A percentile compares a stretch with the other conserved stretches of the same genome.
Evolutionary conservation across 2,329 filamentous ascomycete species (phyloP).

Genomic region (Xylariaceae sp.): DNA sequence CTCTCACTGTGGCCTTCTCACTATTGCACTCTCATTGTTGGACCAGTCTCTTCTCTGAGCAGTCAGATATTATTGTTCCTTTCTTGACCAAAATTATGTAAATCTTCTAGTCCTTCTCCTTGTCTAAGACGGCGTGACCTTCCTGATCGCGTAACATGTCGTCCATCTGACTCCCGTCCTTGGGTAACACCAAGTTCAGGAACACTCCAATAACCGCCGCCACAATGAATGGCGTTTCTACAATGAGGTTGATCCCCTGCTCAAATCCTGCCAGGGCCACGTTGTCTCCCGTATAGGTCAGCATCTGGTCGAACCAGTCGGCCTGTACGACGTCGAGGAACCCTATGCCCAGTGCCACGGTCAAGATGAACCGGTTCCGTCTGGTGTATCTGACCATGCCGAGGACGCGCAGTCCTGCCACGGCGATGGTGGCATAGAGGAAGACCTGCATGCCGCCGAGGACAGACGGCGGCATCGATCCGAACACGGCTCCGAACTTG

Average conservation of each 20-base stretch:
- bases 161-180: conserved; percentile 21
- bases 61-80: too few species aligned
- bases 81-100: too few species aligned
- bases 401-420: conserved; percentile 60
- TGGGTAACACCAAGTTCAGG: conserved; percentile 32
- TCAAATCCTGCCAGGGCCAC: conserved; percentile 30
- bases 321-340: conserved; percentile 39
- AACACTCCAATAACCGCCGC: conserved; percentile 35
- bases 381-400: conserved; percentile 54
- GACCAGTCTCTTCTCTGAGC: too few species aligned
- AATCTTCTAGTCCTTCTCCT: too few species aligned
- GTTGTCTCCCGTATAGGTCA: conserved; percentile 29
- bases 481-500: conserved; percentile 62
- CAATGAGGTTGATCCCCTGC: conserved; percentile 31
- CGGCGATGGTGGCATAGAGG: conserved; percentile 57
- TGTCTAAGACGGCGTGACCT: conserved; percentile 8
- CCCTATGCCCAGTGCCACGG: conserved; percentile 51
- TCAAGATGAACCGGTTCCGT: conserved; percentile 59
- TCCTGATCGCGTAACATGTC: conserved; percentile 11
- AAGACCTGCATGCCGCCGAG: conserved; percentile 50
- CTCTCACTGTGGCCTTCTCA: too few species aligned
- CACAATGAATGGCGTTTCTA: conserved; percentile 32
- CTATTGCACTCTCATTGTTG: too few species aligned
- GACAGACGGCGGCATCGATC: conserved; percentile 51
- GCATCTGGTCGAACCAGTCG: conserved; percentile 29